phyloP scores from a whole-genome alignment of 495 filamentous ascomycete species.

The Cetradonia linearis region DNA sequence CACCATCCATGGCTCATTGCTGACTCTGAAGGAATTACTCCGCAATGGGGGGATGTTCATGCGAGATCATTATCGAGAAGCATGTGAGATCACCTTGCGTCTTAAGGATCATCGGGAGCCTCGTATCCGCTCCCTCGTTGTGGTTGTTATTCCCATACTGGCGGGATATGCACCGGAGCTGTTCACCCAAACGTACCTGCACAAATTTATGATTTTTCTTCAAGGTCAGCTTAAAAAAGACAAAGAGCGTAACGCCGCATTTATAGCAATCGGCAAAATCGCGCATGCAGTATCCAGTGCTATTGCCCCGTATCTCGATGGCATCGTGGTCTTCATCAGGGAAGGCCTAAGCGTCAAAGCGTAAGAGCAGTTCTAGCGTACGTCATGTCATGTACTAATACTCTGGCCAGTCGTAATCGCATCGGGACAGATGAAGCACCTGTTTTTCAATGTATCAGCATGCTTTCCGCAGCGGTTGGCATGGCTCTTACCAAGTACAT shows the following conservation, averaged over 20 bases:
- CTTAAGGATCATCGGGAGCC: constrained; percentile 85
- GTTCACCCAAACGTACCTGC: constrained; percentile 72
- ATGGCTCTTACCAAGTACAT: constrained; percentile 97
- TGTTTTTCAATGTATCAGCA: constrained; percentile 96
- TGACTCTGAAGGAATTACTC: constrained; percentile 83
- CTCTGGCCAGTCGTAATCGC: constrained; percentile 51
- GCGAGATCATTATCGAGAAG: constrained; percentile 76
- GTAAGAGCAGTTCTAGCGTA: constrained; percentile 32
- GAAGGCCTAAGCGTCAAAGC: constrained; percentile 80
- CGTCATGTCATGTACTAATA: constrained; percentile 21
- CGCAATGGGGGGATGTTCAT: constrained; percentile 97
- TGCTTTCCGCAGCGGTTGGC: constrained; percentile 86
- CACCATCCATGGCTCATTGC: constrained; percentile 78
- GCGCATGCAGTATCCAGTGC: constrained; percentile 89
- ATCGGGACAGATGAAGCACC: constrained; percentile 66
- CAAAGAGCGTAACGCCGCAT: constrained; percentile 83
- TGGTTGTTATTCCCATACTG: constrained; percentile 82
- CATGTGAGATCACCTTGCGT: constrained; percentile 80
- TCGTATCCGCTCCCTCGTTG: constrained; percentile 77
- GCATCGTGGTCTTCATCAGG: constrained; percentile 80
- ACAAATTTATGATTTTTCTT: constrained; percentile 94
- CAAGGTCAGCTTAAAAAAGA: constrained; percentile 93
- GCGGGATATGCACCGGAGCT: constrained; percentile 83
- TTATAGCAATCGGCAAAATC: constrained; percentile 88
- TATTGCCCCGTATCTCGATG: constrained; percentile 91